These are phyloP conservation scores for Bocquillonia castaneifolia DNA, from an alignment of 441 rosid genomes.

Conservation along the genomic window DNA sequence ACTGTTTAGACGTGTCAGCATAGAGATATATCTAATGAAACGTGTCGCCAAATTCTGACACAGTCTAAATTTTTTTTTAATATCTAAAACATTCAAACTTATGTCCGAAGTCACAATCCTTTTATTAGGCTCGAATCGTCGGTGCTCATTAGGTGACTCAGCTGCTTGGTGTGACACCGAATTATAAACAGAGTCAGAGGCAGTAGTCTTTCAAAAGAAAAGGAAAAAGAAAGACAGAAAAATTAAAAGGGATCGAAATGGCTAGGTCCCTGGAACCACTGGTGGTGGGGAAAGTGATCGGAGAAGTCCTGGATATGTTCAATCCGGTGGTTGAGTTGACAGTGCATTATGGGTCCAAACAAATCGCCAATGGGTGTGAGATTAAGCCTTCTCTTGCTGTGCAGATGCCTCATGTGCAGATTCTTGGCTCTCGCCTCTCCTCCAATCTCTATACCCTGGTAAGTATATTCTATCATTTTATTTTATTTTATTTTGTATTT, in stretches of 20 bases:
- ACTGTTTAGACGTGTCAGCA: constrained; percentile 11
- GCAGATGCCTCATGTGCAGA: constrained; percentile 46
- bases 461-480: neutral
- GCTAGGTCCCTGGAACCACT: constrained; percentile 34
- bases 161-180: neutral
- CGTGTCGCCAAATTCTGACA: constrained; percentile 20
- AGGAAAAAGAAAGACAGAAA: neutral
- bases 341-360: constrained; percentile 64
- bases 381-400: constrained; percentile 68
- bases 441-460: constrained; percentile 66
- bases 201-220: neutral
- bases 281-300: constrained; percentile 78
- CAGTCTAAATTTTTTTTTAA: neutral
- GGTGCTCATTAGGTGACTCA: neutral
- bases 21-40: neutral
- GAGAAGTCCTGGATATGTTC: constrained; percentile 83
- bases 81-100: neutral
- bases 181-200: neutral
- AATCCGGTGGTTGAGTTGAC: constrained; percentile 53
- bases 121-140: no score
- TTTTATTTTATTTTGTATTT: neutral
- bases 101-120: neutral
- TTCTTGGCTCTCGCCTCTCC: constrained; percentile 39
- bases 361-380: constrained; percentile 73
- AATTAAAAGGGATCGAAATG: constrained; percentile 14